Evolutionary conservation across 306 rosid genomes (phyloP), one percentile per base, ranked within the genome.

Genomic region (Ochetophila trinervis): DNA sequence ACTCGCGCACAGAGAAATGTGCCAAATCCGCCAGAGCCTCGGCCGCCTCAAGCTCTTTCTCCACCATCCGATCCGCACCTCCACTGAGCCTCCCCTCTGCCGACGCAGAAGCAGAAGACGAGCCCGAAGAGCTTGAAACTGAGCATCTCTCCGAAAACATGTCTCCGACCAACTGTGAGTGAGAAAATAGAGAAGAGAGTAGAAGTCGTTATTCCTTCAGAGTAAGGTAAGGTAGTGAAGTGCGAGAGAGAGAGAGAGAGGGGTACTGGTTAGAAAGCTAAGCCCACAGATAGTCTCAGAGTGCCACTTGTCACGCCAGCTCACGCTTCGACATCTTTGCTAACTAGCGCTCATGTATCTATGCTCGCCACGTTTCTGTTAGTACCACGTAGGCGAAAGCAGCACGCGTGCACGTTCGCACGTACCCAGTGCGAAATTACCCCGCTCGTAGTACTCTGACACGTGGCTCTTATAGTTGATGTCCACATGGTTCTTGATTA

Each of bases 21-120:
- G 99, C 87, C 66, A 90, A 68, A 79, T 86, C 85, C 10, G 88
- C 97, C 0, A 94, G 83, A 60, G 95, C 92, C 90, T 88, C 97
- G 40, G 99, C 99, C 74, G 96, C 99, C 79, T 90, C 90, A 53
- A 93, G 76, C 87, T 93, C 99, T 17, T 73, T 79, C 80, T 72
- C 70, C 50, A 85, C 83, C 80, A 83, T 58, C 67, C 57, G 83
- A 83, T 85, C 97, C 68, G 67, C 71, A 8, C 3, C 81, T 21
- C 68, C 17, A 16, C 53, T 47, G 21, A 61, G 54, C 11, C 53
- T 51, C 1, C 44, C 74, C 56, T 51, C 78, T 62, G 66, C 66
- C 54, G 53, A 4, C 55, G 60, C 10, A 2, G 73, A 62, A 8
- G 49, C 36, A 0, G 87, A 51, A 17, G 74, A 65, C 11, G 76